Base-by-base conservation (phyloP, 2,329 filamentous ascomycete genomes). In the Alternaria brassicae region DNA sequence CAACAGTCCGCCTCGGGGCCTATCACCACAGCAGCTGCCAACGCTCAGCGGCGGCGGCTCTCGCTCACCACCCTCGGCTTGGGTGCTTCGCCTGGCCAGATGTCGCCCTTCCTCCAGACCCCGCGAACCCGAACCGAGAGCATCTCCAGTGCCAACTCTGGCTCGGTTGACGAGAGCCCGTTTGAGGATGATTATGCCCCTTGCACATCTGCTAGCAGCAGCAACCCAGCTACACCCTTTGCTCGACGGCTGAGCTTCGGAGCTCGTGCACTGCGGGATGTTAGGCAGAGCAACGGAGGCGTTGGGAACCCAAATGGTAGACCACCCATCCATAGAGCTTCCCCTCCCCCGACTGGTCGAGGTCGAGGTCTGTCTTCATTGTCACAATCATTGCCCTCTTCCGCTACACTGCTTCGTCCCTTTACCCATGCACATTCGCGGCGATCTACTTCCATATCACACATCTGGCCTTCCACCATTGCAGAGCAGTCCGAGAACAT, bases 201-300 rank as follows among this genome's bases (percentile, higher is more conserved):
- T 51, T 78, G 79, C 81, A 60, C 63, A 23, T 86, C 84, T 70
- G 85, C 84, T 82, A 57, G 70, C 7, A 85, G 83, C 72, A 86
- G 85, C 67, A 84, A 85, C 15, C 89, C 91, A 32, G 85, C 82
- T 53, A 91, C 90, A 12, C 91, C 93, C 32, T 94, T 93, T 74
- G 86, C 86, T 60, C 89, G 93, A 68, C 90, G 93, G 59, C 89
- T 97, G 82, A 97, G 93, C 80, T 96, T 97, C 73, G 93, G 94
- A 61, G 90, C 90, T 61, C 88, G 92, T 77, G 91, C 91, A 66
- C 83, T 93, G 78, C 85, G 88, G 69, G 89, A 88, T 78, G 86
- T 91, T 70, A 89, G 88, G 68, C 81, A 81, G 63, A 83, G 83
- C 71, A 77, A 72, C 69, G 74, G 76, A 66, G 78, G 73, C 74